These are phyloP conservation scores for Nakaseomyces kungkrabaensis DNA, from an alignment of 1,139 yeast genomes.

Conservation along the genomic window DNA sequence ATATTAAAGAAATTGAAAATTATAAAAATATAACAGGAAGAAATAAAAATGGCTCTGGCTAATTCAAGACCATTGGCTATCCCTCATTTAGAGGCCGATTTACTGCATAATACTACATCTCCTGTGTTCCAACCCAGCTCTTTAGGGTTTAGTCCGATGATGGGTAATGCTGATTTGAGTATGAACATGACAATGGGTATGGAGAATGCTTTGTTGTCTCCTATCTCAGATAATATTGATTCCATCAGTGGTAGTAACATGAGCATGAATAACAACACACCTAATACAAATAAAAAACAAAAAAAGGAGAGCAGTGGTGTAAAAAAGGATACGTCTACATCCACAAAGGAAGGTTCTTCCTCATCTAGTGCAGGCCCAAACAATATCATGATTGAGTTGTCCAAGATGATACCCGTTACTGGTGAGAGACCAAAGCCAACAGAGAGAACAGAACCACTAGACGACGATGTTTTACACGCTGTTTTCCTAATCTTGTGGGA, in stretches of 20 bases:
- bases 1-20: not conserved
- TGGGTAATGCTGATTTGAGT: not conserved
- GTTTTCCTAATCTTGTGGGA: slow-evolving; percentile 63
- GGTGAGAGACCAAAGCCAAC: slow-evolving; percentile 71
- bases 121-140: slow-evolving; percentile 27
- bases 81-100: slow-evolving; percentile 25
- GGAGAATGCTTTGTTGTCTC: not conserved
- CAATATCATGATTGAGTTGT: slow-evolving; percentile 38
- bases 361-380: not conserved
- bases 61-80: slow-evolving; percentile 28
- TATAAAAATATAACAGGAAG: not conserved
- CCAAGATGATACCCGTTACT: slow-evolving; percentile 69
- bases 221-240: not conserved
- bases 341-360: slow-evolving; percentile 24
- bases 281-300: not conserved
- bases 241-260: not conserved
- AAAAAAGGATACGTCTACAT: not conserved
- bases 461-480: slow-evolving; percentile 66
- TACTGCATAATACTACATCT: slow-evolving; percentile 25
- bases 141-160: slow-evolving; percentile 10
- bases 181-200: not conserved
- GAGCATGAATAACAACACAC: slow-evolving; percentile 1
- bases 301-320: not conserved
- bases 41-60: slow-evolving; percentile 26
- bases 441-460: slow-evolving; percentile 52